phyloP scores from a whole-genome alignment of 2,329 filamentous ascomycete genomes.

The Aspergillus spinulosporus region DNA sequence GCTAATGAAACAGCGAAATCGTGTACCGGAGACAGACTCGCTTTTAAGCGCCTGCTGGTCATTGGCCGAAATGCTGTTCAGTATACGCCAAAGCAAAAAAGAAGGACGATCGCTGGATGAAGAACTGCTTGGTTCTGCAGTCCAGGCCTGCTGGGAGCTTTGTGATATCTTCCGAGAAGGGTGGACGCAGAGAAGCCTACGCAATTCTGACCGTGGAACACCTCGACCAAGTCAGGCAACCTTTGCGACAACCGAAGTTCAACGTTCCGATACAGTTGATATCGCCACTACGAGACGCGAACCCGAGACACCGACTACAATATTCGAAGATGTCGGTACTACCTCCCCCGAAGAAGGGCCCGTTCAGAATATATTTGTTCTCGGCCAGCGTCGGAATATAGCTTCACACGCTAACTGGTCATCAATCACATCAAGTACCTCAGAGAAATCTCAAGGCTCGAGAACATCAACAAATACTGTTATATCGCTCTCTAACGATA shows the following conservation, averaged over 20 bases:
- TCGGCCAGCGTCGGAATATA: constrained; percentile 68
- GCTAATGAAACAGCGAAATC: constrained; percentile 89
- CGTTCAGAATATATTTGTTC: constrained; percentile 82
- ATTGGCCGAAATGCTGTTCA: constrained; percentile 90
- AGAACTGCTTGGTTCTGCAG: constrained; percentile 80
- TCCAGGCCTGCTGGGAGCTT: constrained; percentile 92
- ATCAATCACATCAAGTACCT: constrained; percentile 75
- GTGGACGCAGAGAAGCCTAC: constrained; percentile 78
- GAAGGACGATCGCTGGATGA: constrained; percentile 74
- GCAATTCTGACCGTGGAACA: constrained; percentile 70
- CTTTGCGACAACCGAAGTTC: constrained; percentile 64
- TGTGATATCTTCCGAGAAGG: constrained; percentile 91
- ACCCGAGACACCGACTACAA: constrained; percentile 90
- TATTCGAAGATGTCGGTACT: constrained; percentile 89
- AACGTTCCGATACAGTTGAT: constrained; percentile 44
- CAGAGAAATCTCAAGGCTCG: constrained; percentile 71
- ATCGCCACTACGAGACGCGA: constrained; percentile 35
- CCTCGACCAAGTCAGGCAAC: constrained; percentile 76
- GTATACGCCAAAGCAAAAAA: constrained; percentile 75
- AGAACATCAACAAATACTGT: constrained; percentile 48
- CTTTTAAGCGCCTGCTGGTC: constrained; percentile 85
- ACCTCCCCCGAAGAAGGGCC: constrained; percentile 77
- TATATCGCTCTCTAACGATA: constrained; percentile 61
- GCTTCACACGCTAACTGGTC: constrained; percentile 60
- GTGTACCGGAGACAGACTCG: constrained; percentile 77